Evolutionary conservation across 164 flowering plant species (phyloP), one percentile per base, ranked within the genome.

Genomic region (Umbilicus rupestris): DNA sequence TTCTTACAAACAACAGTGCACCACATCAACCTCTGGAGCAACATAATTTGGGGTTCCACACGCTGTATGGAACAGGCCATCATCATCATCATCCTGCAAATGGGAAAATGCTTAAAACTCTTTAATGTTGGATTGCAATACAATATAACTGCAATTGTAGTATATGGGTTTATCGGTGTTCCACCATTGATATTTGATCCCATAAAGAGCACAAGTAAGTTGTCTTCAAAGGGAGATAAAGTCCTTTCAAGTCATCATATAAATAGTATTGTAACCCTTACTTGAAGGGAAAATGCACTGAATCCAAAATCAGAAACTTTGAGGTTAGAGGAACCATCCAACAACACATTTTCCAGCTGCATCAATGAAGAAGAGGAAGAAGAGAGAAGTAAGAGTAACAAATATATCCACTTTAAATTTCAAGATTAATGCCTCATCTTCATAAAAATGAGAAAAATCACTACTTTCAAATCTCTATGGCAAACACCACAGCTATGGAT

Each of bases 271-370:
- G n/a, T n/a, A n/a, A 87, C 96, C 91, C 82, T 75, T 79, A 87
- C 85, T 86, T 90, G 94, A 70, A 79, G 87, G 19, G 96, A 87
- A 33, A 90, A 74, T 49, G 94, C 94, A 78, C 96, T 90, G 67
- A 87, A 80, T 49, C 96, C 96, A 78, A 90, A 90, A 78, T 90
- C 94, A 55, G 94, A 90, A 74, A 90, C 85, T 80, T 87, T 87
- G 28, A 90, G 88, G 75, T 84, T 84, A 39, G 94, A 93, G 69
- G 67, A 65, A 37, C 81, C 75, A 77, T 90, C 96, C 70, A 90
- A 78, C 29, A 90, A 79, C 76, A 90, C 64, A 72, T 90, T 90
- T 77, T 90, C 96, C 33, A 92, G 94, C 96, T 90, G 85, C 70
- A 76, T 71, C 62, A 72, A 68, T 2, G 63, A 71, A 47, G 31